These are phyloP conservation scores for Pisolithus microcarpus DNA, from an alignment of 768 basidiomycete species.

Conservation along the genomic window DNA sequence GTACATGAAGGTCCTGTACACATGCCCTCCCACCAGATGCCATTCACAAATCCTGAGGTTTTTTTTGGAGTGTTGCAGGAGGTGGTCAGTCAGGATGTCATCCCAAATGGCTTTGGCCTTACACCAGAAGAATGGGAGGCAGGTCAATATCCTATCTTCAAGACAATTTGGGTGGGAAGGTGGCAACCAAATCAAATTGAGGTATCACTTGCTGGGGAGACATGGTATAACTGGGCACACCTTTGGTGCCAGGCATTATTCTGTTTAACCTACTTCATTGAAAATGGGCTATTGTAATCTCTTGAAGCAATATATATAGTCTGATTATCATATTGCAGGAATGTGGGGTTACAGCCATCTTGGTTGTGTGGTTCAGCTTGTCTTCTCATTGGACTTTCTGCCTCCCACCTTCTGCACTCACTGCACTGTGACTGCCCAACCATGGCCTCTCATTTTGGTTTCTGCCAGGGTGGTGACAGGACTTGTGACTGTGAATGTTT, in stretches of 20 bases:
- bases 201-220: neutral
- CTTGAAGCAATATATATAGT: neutral
- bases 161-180: slow-evolving; percentile 5
- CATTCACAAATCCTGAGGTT: slow-evolving; percentile 8
- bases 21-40: slow-evolving; percentile 1
- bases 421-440: neutral
- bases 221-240: slow-evolving; percentile 8
- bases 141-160: slow-evolving; percentile 4
- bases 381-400: neutral
- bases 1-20: neutral
- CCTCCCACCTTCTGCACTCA: neutral
- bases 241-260: slow-evolving; percentile 11
- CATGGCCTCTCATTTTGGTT: neutral
- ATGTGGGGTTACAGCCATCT: too few species aligned
- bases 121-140: slow-evolving; percentile 13
- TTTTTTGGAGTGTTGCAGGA: neutral
- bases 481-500: neutral
- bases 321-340: neutral
- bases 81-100: neutral
- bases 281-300: too few species aligned
- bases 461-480: neutral
- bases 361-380: neutral
- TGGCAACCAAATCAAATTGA: slow-evolving; percentile 1
- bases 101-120: slow-evolving; percentile 10
- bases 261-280: neutral